Percentiles rank a stretch among this genome's conserved stretches.
Conservation (phyloP, 306 rosid genomes). For the Acacia crassicarpa region DNA sequence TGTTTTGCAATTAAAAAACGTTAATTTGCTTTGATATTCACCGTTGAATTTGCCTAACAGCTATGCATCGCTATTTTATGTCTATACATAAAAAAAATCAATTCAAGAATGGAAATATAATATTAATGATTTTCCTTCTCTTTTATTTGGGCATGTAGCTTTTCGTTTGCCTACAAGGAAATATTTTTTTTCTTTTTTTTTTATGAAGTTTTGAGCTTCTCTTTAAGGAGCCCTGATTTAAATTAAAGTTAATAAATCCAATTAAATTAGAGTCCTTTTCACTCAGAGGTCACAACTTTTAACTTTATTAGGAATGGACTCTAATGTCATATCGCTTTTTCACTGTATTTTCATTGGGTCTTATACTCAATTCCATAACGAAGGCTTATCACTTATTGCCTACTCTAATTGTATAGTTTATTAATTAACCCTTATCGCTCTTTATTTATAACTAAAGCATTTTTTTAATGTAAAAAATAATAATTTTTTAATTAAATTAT, state of each 20-base stretch:
- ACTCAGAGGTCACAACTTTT: neutral
- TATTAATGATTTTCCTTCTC: neutral
- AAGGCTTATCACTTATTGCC: neutral
- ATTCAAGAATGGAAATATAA: neutral
- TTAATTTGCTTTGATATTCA: neutral
- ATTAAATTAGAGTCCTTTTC: conserved; percentile 11
- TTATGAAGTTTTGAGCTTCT: neutral
- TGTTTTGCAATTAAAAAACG: neutral
- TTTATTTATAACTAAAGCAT: neutral
- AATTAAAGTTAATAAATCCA: neutral
- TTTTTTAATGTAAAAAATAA: too few relatives aligned
- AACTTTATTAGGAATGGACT: conserved; percentile 27
- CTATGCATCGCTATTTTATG: neutral
- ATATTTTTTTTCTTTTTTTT: too few relatives aligned
- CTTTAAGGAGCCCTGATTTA: neutral
- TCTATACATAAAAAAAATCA: neutral
- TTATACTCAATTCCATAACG: neutral
- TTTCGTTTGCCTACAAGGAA: neutral
- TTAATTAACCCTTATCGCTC: neutral
- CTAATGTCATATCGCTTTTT: conserved; percentile 19
- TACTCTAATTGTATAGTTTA: neutral
- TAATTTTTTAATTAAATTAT: too few relatives aligned
- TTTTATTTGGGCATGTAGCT: neutral
- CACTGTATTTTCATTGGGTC: neutral
- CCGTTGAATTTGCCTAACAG: neutral